A percentile compares a stretch with the other conserved stretches of the same genome.
phyloP scores from a whole-genome alignment of 208 protist species.

The Porcisia hertigi region DNA sequence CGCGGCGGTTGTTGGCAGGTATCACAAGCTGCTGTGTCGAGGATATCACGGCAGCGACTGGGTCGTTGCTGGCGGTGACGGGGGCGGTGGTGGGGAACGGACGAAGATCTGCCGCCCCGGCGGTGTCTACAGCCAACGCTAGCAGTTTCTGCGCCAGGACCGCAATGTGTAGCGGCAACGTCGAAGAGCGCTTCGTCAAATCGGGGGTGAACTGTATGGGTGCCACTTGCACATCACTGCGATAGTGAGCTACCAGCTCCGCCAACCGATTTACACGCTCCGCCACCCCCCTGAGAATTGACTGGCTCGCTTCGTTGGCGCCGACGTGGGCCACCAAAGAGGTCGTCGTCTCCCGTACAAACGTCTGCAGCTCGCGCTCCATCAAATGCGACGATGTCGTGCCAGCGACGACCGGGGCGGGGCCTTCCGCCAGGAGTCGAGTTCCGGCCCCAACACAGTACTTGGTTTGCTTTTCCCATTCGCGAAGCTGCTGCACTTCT shows the following conservation, averaged over 20 bases:
- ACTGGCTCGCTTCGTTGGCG: conserved; percentile 27
- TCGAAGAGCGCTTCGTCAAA: conserved; percentile 30
- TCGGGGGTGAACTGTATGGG: conserved; percentile 11
- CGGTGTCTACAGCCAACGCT: conserved; percentile 57
- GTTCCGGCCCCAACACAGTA: conserved; percentile 27
- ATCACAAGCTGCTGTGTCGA: conserved; percentile 33
- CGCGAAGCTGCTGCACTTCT: conserved; percentile 33
- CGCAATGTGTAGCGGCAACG: conserved; percentile 33
- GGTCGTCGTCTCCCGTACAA: conserved; percentile 36
- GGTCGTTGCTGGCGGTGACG: background rate
- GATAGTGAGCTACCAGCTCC: conserved; percentile 32
- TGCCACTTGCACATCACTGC: conserved; percentile 42
- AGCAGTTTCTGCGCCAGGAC: conserved; percentile 57
- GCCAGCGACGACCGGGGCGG: conserved; percentile 1
- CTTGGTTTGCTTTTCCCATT: conserved; percentile 22
- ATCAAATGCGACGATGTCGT: conserved; percentile 32
- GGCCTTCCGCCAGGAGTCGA: background rate
- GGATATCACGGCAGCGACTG: conserved; percentile 5
- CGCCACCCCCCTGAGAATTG: conserved; percentile 35
- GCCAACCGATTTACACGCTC: conserved; percentile 41
- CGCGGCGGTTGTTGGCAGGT: conserved; percentile 45
- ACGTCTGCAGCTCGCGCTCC: conserved; percentile 43
- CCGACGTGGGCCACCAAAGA: conserved; percentile 24
- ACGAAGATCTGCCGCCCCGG: background rate
- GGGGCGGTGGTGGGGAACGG: background rate